Evolutionary conservation across 192 early-diverging fungal species (phyloP).

Genomic region (Dissophora ornata): DNA sequence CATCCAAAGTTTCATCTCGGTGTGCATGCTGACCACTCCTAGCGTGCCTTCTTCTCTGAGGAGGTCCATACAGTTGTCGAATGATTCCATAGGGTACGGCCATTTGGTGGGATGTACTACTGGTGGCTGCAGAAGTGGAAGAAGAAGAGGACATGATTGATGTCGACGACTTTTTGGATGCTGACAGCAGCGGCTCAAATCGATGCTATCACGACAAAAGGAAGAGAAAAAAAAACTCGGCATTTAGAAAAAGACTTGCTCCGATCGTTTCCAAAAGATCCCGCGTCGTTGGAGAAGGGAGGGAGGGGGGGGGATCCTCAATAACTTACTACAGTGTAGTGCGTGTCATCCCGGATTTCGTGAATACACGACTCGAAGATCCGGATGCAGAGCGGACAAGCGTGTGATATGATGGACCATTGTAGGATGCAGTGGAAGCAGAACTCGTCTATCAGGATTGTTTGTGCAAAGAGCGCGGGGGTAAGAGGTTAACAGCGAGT

Average conservation of each 20-base stretch:
- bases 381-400: slow-evolving; percentile 30
- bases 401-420: slow-evolving; percentile 36
- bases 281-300: no score
- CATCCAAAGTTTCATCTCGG: background rate
- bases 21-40: background rate
- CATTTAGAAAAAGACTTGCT: background rate
- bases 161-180: background rate
- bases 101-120: background rate
- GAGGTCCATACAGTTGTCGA: slow-evolving; percentile 27
- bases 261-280: no score
- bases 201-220: slow-evolving; percentile 9
- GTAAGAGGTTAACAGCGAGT: background rate
- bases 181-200: slow-evolving; percentile 27
- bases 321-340: slow-evolving; percentile 13
- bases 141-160: background rate
- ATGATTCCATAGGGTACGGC: slow-evolving; percentile 26
- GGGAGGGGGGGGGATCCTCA: no score
- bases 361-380: slow-evolving; percentile 18
- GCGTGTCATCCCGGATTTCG: slow-evolving; percentile 15
- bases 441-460: slow-evolving; percentile 35
- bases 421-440: slow-evolving; percentile 37
- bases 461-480: background rate
- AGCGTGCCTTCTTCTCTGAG: slow-evolving; percentile 12
- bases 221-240: background rate
- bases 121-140: background rate